Percentiles rank a stretch among this genome's conserved stretches.
Conservation (phyloP, 176 grass and related monocot genomes). For the Ensete glaucum region DNA sequence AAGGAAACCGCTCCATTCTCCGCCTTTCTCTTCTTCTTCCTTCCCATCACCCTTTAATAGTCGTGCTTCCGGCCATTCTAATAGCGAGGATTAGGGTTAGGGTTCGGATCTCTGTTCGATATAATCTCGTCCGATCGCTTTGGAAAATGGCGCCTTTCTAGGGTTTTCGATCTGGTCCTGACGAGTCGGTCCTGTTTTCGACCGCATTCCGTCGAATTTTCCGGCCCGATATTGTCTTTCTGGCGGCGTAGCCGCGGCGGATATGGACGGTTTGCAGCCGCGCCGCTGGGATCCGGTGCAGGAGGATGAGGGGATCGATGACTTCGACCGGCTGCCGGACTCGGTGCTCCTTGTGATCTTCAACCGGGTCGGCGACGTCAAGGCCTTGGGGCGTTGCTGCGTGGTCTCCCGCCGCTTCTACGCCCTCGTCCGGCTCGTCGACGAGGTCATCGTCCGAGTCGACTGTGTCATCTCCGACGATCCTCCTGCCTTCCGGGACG, state of each 20-base stretch:
- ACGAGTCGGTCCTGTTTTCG: background rate
- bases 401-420: constrained; percentile 77
- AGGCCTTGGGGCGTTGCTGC: constrained; percentile 78
- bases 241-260: background rate
- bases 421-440: constrained; percentile 60
- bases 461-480: constrained; percentile 93
- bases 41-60: background rate
- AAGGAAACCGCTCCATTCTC: too few species aligned
- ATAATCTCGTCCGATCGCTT: background rate
- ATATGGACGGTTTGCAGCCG: background rate
- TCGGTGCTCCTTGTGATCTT: constrained; percentile 69
- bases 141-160: background rate
- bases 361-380: constrained; percentile 79
- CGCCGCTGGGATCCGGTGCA: constrained; percentile 14
- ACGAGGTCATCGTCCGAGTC: constrained; percentile 68
- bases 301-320: constrained; percentile 30
- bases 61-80: background rate
- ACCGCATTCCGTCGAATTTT: background rate
- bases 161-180: background rate
- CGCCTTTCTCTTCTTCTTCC: background rate
- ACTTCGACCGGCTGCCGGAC: constrained; percentile 79
- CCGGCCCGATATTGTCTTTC: background rate
- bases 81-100: background rate
- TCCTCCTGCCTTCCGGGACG: constrained; percentile 23
- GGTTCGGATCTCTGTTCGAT: background rate